Base-by-base conservation (phyloP, 2,329 filamentous ascomycete genomes). In the Cytospora paraplurivora region DNA sequence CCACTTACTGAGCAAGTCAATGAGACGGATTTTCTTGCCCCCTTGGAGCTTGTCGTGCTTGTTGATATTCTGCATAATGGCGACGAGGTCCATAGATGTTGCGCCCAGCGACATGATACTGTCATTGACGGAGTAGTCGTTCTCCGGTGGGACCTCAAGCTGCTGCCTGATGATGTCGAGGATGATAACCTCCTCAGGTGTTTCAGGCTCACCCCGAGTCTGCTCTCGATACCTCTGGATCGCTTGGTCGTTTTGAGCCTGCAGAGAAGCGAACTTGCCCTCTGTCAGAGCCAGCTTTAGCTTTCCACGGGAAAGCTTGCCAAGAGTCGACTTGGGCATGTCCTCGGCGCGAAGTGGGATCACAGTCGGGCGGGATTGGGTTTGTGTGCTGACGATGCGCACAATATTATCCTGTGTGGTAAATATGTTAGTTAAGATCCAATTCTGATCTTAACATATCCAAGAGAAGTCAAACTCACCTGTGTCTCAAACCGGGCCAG, bases 241-340 rank as follows among this genome's bases (percentile, higher is more conserved):
- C 34, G 55, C 41, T 13, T 50, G 62, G 11, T 62, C 19, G 56
- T 69, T 64, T 10, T 61, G 21, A 4, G 34, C 37, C 7, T 70
- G 64, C 37, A 66, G 56, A 4, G 62, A 59, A n/a, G 69, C 67
- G 59, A 71, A 75, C 6, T 62, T 66, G 12, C 76, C 75, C 10
- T 51, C 56, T 52, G 75, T 71, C 32, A 78, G 68, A 59, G 76
- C 76, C 10, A 71, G 50, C 13, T 73, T 63, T 21, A 78, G 68
- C 67, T 78, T 80, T 10, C 72, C 56, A 5, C 76, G 66, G 1
- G 77, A 78, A 6, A 80, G 68, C 67, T 80, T 80, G 7, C 78
- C 77, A 1, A 80, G 70, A 0, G 76, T 70, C 0, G 77, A 73
- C 66, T 74, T 76, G n/a, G 68, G 70, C 0, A 79, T 65, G 13